phyloP scores from a whole-genome alignment of 208 protist species.

The Acanthamoeba divionensis region DNA sequence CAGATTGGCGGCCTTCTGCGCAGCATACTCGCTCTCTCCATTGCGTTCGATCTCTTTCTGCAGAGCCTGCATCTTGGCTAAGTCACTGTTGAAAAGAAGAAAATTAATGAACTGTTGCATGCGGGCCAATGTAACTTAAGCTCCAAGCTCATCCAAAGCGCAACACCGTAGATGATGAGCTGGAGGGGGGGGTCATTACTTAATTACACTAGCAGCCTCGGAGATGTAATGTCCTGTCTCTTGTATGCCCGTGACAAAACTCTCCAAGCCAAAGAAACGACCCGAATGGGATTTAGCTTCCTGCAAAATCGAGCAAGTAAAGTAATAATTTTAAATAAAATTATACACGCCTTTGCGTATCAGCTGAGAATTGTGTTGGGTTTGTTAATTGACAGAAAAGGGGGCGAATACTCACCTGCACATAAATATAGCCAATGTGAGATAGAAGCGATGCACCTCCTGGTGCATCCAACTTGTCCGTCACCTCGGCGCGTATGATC shows the following conservation, averaged over 20 bases:
- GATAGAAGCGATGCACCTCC: neutral
- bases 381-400: too few species aligned
- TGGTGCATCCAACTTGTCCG: neutral
- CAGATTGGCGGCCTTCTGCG: neutral
- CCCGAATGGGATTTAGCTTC: slow-evolving; percentile 13
- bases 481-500: neutral
- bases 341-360: neutral
- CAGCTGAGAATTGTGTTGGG: too few species aligned
- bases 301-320: neutral
- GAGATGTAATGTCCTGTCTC: slow-evolving; percentile 1
- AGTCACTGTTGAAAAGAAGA: neutral
- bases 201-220: neutral
- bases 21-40: neutral
- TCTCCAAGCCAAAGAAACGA: neutral
- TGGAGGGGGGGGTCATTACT: too few species aligned
- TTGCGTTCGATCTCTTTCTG: neutral
- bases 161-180: too few species aligned
- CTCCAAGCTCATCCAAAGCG: too few species aligned
- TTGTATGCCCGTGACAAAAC: neutral
- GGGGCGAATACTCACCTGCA: neutral
- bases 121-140: too few species aligned
- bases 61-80: neutral
- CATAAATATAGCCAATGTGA: slow-evolving; percentile 4
- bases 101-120: too few species aligned
- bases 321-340: neutral